Conservation (phyloP, 495 filamentous ascomycete genomes). For the Talaromyces wortmannii region DNA sequence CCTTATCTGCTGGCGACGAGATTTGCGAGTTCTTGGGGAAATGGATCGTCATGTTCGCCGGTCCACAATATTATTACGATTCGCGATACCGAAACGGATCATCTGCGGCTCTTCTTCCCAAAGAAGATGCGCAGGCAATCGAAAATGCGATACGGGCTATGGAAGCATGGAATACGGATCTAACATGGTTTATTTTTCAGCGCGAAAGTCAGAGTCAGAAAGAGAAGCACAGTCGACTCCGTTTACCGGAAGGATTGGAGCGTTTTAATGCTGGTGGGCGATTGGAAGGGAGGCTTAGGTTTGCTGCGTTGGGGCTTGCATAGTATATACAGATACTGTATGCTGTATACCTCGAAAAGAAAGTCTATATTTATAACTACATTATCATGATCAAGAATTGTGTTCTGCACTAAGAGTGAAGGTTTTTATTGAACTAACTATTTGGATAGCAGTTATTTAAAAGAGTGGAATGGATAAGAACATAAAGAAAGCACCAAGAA, state of each 20-base stretch:
- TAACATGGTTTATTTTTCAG: slow-evolving; percentile 37
- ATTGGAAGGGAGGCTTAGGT: slow-evolving; percentile 14
- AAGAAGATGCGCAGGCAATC: slow-evolving; percentile 14
- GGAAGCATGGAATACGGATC: slow-evolving; percentile 39
- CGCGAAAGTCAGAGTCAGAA: not conserved
- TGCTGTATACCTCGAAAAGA: not conserved
- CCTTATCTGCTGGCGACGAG: slow-evolving; percentile 26
- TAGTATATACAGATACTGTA: not conserved
- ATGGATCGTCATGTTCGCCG: slow-evolving; percentile 33
- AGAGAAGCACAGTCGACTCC: not conserved
- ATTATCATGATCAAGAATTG: too few species aligned
- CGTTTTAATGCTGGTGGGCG: not conserved
- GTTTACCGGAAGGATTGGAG: slow-evolving; percentile 4
- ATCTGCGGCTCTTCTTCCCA: slow-evolving; percentile 4
- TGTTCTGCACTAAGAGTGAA: too few species aligned
- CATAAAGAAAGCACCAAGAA: too few species aligned
- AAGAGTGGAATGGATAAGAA: too few species aligned
- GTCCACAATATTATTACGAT: slow-evolving; percentile 29
- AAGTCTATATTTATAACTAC: not conserved
- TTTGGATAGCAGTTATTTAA: too few species aligned
- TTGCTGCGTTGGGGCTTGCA: slow-evolving; percentile 21
- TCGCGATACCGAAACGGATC: too few species aligned
- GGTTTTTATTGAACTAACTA: too few species aligned
- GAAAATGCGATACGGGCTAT: slow-evolving; percentile 30
- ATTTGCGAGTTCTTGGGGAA: slow-evolving; percentile 30